phyloP scores from a whole-genome alignment of 257 asterid species.

The Nicotiana knightiana region DNA sequence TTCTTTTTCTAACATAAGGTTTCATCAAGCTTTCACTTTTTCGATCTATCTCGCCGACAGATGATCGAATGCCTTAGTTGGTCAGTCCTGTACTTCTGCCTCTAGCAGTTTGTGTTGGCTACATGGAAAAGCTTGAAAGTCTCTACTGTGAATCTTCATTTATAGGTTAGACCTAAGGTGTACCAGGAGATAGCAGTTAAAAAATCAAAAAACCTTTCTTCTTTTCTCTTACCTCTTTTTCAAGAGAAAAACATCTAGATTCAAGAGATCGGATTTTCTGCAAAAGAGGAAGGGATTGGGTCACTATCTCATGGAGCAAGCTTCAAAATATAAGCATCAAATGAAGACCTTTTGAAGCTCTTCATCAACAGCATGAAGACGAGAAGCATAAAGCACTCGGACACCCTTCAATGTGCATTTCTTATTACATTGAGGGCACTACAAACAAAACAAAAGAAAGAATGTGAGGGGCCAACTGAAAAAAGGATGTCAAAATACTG shows the following conservation, averaged over 20 bases:
- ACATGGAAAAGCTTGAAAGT: slow-evolving; percentile 2
- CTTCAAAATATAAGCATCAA: not conserved
- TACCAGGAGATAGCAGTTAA: not conserved
- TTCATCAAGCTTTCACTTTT: no score
- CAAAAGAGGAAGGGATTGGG: slow-evolving; percentile 15
- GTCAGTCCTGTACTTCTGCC: not conserved
- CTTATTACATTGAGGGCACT: slow-evolving; percentile 95
- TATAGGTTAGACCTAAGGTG: not conserved
- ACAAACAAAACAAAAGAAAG: slow-evolving; percentile 7
- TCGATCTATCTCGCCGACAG: no score
- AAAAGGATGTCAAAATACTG: not conserved
- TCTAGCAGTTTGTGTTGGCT: not conserved
- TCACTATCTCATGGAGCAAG: slow-evolving; percentile 1
- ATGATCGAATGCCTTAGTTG: no score
- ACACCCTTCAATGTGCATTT: slow-evolving; percentile 57
- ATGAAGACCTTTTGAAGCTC: slow-evolving; percentile 63
- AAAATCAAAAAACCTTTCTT: not conserved
- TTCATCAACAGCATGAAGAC: slow-evolving; percentile 53
- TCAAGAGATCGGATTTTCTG: slow-evolving; percentile 64
- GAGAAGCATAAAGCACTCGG: slow-evolving; percentile 70
- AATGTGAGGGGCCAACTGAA: slow-evolving; percentile 3
- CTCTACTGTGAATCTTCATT: not conserved
- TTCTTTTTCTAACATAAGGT: no score
- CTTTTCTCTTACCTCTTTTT: slow-evolving; percentile 57
- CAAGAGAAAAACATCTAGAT: slow-evolving; percentile 53